Conservation (phyloP, 2,329 filamentous ascomycete species). For the Alternaria brassicae region DNA sequence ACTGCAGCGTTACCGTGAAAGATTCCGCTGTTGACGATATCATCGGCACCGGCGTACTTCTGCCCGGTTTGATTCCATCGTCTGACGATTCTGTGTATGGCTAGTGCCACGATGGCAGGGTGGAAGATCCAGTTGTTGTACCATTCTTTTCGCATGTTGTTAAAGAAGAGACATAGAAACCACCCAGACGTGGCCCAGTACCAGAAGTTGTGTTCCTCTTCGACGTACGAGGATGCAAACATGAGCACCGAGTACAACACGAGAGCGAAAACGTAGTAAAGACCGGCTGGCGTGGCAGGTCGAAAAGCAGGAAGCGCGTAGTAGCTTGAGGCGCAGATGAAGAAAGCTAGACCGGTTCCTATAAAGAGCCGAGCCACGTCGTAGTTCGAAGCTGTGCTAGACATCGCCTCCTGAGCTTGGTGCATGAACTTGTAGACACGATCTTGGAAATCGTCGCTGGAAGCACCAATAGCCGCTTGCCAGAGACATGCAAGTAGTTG, state of each 20-base stretch:
- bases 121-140: slow-evolving; percentile 37
- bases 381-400: slow-evolving; percentile 91
- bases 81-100: slow-evolving; percentile 70
- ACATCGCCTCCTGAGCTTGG: slow-evolving; percentile 79
- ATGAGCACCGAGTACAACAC: slow-evolving; percentile 80
- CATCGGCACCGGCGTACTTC: slow-evolving; percentile 89
- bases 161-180: slow-evolving; percentile 60
- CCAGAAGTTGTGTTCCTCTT: slow-evolving; percentile 99
- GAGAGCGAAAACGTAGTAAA: slow-evolving; percentile 48
- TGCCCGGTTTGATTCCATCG: slow-evolving; percentile 98
- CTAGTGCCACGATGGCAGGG: slow-evolving; percentile 59
- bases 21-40: slow-evolving; percentile 73
- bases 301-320: slow-evolving; percentile 44
- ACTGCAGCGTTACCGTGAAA: slow-evolving; percentile 59
- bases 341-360: slow-evolving; percentile 56
- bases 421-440: slow-evolving; percentile 68
- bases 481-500: slow-evolving; percentile 71
- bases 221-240: slow-evolving; percentile 97
- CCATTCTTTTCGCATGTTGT: slow-evolving; percentile 42
- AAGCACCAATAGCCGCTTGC: slow-evolving; percentile 51
- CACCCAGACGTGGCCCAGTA: slow-evolving; percentile 85
- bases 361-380: slow-evolving; percentile 68
- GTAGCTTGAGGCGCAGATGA: slow-evolving; percentile 52
- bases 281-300: slow-evolving; percentile 60
- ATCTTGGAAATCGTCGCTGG: slow-evolving; percentile 17